Conservation (phyloP, 78 protist species). For the Neovahlkampfia damariscottae region DNA sequence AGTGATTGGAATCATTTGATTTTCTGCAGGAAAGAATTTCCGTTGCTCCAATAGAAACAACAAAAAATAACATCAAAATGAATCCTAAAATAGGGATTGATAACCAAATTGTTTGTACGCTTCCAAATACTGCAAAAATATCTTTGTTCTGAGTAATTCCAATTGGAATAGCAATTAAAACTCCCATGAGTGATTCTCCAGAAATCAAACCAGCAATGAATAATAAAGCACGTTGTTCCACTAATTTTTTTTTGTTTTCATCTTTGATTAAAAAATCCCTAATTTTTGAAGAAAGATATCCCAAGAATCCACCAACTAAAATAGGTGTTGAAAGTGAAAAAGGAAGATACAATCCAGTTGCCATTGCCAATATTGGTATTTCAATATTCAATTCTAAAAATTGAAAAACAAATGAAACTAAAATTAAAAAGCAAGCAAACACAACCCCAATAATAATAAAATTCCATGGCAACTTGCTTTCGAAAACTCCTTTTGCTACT, state of each 20-base stretch:
- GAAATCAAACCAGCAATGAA: background rate
- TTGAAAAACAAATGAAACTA: too few species aligned
- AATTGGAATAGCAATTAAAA: background rate
- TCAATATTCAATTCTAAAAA: background rate
- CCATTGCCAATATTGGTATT: background rate
- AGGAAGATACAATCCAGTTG: background rate
- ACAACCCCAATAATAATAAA: background rate
- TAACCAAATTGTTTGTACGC: background rate
- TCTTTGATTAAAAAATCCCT: too few species aligned
- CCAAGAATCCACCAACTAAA: background rate
- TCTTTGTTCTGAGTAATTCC: background rate
- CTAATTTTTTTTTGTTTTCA: background rate
- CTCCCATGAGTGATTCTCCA: background rate
- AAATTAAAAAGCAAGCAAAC: background rate
- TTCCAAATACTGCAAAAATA: background rate
- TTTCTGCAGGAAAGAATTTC: too few species aligned
- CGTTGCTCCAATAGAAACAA: too few species aligned
- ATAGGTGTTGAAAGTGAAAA: background rate
- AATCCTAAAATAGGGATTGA: too few species aligned
- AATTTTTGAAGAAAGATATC: background rate
- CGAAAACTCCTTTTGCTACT: background rate
- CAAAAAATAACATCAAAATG: too few species aligned
- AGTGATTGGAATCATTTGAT: too few species aligned
- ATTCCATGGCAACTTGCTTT: background rate
- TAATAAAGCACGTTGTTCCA: background rate